Evolutionary conservation across 768 basidiomycete species (phyloP).

Genomic region (Gymnopilus junonius): DNA sequence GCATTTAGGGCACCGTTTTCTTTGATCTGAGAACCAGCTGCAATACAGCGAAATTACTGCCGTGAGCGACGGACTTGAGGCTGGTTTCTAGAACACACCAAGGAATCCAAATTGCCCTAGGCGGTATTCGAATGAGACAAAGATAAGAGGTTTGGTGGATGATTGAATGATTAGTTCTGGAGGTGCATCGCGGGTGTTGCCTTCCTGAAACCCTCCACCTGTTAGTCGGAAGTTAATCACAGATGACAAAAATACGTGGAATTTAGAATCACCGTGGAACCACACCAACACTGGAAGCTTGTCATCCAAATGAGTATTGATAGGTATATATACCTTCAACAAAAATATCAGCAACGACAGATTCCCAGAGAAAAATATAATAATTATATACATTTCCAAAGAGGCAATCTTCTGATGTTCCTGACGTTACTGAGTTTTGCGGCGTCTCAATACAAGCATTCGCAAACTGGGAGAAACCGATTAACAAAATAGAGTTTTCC

Average conservation of each 20-base stretch:
- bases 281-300: slow-evolving; percentile 44
- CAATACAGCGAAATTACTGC: neutral
- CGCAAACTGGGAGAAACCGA: slow-evolving; percentile 30
- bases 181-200: slow-evolving; percentile 35
- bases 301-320: slow-evolving; percentile 21
- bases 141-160: slow-evolving; percentile 37
- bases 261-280: slow-evolving; percentile 39
- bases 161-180: slow-evolving; percentile 37
- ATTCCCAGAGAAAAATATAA: neutral
- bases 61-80: neutral
- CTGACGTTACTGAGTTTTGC: slow-evolving; percentile 29
- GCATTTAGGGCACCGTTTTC: slow-evolving; percentile 39
- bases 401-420: slow-evolving; percentile 46
- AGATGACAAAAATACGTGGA: neutral
- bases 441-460: slow-evolving; percentile 37
- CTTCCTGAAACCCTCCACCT: slow-evolving; percentile 48
- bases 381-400: slow-evolving; percentile 40
- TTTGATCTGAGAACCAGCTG: slow-evolving; percentile 38
- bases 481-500: neutral
- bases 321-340: slow-evolving; percentile 39
- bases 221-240: neutral
- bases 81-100: slow-evolving; percentile 24
- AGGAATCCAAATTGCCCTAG: slow-evolving; percentile 47
- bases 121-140: slow-evolving; percentile 47
- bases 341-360: neutral